Base-by-base conservation (phyloP, 2,329 filamentous ascomycete species). In the Trichoderma sp. region DNA sequence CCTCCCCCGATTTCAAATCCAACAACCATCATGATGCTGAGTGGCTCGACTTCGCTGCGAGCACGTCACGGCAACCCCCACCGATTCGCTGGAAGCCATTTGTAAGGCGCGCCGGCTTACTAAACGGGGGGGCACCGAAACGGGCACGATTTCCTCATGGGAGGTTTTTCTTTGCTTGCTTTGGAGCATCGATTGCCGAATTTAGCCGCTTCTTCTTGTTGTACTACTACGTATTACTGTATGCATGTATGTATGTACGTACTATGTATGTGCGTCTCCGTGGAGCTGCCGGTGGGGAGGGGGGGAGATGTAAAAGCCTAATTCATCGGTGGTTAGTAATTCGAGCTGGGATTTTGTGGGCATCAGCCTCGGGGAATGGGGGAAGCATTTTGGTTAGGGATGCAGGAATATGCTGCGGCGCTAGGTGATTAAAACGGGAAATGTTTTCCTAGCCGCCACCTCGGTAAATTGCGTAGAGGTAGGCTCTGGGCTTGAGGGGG, bases 21-120 rank as follows among this genome's bases (percentile, higher is more conserved):
- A 15, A 34, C 34, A 1, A n/a, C 19, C n/a, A 17, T 32, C 50
- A 32, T n/a, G 13, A 25, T 19, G 37, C 27, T 32, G 54, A 56
- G 34, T 64, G 64, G 56, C 45, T 54, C 57, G 53, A 48, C 39
- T 12, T 27, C 8, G 48, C 32, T 12, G 53, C 9, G 45, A 67
- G 65, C 65, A 67, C 65, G 65, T 56, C 65, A 67, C 65, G 8
- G 22, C n/a, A n/a, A 35, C 50, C 57, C 27, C 29, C 65, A 25
- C 32, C 50, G 7, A 67, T 67, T 67, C 65, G 65, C 37, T 63
- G 27, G 45, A 32, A 6, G 58, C n/a, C 64, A 67, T 67, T 67
- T 59, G 64, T 67, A 59, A 67, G 65, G 48, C 45, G 34, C 5
- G 13, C 8, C 25, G n/a, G 65, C 57, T 67, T 63, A 67, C 65